These are phyloP conservation scores for Diaporthe vaccinii DNA, from an alignment of 2,329 filamentous ascomycete genomes.

Conservation along the genomic window DNA sequence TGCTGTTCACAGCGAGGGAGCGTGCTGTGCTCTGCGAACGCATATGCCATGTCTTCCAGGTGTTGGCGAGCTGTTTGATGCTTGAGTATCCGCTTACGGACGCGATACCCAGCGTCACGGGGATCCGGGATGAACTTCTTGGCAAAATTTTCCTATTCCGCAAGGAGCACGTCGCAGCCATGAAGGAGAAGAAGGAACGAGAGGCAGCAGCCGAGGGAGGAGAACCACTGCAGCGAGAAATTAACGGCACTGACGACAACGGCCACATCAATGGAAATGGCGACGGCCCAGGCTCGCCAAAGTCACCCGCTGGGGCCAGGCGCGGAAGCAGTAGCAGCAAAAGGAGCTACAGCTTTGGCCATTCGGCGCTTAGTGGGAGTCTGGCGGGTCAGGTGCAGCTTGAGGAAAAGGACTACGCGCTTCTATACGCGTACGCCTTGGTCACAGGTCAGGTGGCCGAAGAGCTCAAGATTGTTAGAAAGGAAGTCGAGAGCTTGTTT, in stretches of 20 bases:
- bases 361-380: constrained; percentile 44
- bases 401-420: constrained; percentile 86
- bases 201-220: constrained; percentile 44
- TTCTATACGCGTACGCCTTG: constrained; percentile 90
- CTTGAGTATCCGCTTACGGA: constrained; percentile 94
- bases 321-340: constrained; percentile 34
- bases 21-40: constrained; percentile 85
- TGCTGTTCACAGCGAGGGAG: constrained; percentile 84
- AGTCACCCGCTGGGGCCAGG: not conserved
- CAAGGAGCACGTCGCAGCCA: constrained; percentile 69
- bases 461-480: constrained; percentile 71
- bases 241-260: not conserved
- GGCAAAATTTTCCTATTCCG: constrained; percentile 91
- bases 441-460: constrained; percentile 77
- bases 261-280: not conserved
- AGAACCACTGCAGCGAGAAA: constrained; percentile 13
- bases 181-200: constrained; percentile 56
- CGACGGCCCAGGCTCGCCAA: constrained; percentile 4
- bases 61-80: constrained; percentile 93
- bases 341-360: constrained; percentile 43
- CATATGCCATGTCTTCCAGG: constrained; percentile 88
- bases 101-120: constrained; percentile 85
- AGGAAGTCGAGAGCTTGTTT: constrained; percentile 73
- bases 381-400: constrained; percentile 56
- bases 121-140: constrained; percentile 84